Base-by-base conservation (phyloP, 441 rosid species). In the Gossypium schwendimanii region DNA sequence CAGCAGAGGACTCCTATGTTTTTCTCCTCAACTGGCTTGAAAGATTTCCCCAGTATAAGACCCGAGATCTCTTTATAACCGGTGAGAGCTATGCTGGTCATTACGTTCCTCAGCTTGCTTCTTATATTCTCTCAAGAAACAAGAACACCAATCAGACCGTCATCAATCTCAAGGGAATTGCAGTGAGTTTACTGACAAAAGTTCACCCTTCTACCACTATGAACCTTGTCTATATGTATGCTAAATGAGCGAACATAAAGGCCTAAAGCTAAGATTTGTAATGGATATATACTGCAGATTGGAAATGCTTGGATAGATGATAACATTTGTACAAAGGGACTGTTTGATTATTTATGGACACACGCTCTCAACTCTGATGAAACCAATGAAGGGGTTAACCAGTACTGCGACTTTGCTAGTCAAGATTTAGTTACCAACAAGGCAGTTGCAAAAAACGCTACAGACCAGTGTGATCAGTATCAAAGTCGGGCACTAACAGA, bases 41-140 rank as follows among this genome's bases (percentile, higher is more conserved):
- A 70, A 81, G 87, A 59, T 84, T 79, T 58, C 81, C 87, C 1
- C 71, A 84, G 60, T 84, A 81, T 58, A 84, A 84, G 36, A 64
- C 36, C 9, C 44, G 76, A 2, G 83, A 84, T 65, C 80, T 81
- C 15, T 84, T 26, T 54, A 81, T 84, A 33, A 1, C 80, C 0
- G 80, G 85, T 15, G 84, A 83, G 80, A 81, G 87, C 55, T 83
- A 83, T 57, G 84, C 80, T 1, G 81, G 86, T 0, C 84, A 84
- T 58, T 84, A 77, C 14, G 83, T 70, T 6, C 83, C 87, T 54
- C 84, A 84, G 68, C 80, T 84, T 5, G 84, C 85, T 4, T 63
- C 68, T 61, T 72, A 76, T 18, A 58, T 82, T 61, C 78, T 81
- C 2, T n/a, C 14, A 5, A 54, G 65, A 47, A 81, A 74, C 78